phyloP scores from a whole-genome alignment of 2,329 filamentous ascomycete genomes.

The Sporothrix humicola region DNA sequence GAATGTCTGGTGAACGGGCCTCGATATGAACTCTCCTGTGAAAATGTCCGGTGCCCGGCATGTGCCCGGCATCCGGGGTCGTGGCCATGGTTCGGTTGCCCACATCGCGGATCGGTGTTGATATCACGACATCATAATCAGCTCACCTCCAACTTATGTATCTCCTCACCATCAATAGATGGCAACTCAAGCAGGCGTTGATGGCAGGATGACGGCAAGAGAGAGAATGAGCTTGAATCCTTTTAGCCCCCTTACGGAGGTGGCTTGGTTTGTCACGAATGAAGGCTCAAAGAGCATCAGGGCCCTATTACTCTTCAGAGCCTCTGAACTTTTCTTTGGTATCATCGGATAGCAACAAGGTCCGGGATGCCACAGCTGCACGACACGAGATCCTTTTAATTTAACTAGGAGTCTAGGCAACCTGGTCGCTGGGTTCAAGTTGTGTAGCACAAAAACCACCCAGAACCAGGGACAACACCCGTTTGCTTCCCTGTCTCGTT shows the following conservation, averaged over 20 bases:
- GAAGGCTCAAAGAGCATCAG: neutral
- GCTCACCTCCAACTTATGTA: neutral
- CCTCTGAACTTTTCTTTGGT: neutral
- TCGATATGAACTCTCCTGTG: neutral
- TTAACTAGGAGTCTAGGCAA: neutral
- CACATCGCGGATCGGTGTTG: neutral
- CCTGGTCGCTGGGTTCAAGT: neutral
- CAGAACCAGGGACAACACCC: neutral
- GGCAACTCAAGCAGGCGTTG: no score
- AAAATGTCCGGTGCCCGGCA: neutral
- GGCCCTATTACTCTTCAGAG: no score
- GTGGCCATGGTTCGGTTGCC: no score
- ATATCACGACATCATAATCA: neutral
- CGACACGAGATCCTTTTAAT: neutral
- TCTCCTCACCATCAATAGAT: no score
- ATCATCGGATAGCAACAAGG: constrained; percentile 4
- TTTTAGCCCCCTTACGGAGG: neutral
- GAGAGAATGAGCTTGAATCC: neutral
- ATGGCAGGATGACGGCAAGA: neutral
- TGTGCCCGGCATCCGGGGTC: neutral
- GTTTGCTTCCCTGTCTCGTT: neutral
- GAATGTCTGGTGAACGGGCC: neutral
- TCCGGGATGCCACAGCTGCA: constrained; percentile 1
- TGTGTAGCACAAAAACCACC: neutral
- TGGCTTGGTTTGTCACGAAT: neutral